Percentiles rank a stretch among this genome's conserved stretches.
These are phyloP conservation scores for Pittosporum tobira DNA, from an alignment of 129 eudicot genomes.

Conservation along the genomic window DNA sequence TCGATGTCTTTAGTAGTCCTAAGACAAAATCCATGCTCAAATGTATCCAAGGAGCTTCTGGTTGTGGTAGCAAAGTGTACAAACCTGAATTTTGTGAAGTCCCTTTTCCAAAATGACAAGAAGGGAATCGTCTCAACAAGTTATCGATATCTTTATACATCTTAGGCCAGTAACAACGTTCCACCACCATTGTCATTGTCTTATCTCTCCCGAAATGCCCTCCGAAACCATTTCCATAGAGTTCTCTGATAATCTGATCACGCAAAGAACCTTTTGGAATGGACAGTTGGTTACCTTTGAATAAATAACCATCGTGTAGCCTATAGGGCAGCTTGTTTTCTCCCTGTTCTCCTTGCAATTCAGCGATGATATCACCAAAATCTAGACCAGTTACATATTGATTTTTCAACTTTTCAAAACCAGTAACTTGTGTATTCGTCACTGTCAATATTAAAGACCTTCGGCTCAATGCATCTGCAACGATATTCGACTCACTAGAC, in stretches of 20 bases:
- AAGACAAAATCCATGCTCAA: not conserved
- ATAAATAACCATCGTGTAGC: not conserved
- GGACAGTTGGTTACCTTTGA: not conserved
- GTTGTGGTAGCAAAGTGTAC: not conserved
- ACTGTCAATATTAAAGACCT: too few relatives aligned
- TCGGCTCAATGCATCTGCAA: too few relatives aligned
- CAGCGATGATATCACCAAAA: too few relatives aligned
- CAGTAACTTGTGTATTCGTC: too few relatives aligned
- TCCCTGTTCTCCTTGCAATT: not conserved
- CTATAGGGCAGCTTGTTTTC: too few relatives aligned
- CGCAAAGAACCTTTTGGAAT: not conserved
- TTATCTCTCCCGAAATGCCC: not conserved
- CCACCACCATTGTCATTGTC: not conserved
- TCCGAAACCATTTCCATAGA: not conserved
- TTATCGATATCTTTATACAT: not conserved
- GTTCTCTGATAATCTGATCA: not conserved
- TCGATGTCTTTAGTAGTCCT: not conserved
- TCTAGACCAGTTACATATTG: too few relatives aligned
- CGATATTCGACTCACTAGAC: too few relatives aligned
- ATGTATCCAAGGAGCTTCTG: not conserved
- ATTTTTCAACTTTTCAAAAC: too few relatives aligned
- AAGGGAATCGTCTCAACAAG: not conserved
- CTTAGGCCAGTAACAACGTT: not conserved
- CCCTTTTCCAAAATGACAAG: not conserved
- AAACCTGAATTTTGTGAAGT: not conserved